Evolutionary conservation across 129 eudicot genomes (phyloP).

Genomic region (Chrysanthemum makinoi): DNA sequence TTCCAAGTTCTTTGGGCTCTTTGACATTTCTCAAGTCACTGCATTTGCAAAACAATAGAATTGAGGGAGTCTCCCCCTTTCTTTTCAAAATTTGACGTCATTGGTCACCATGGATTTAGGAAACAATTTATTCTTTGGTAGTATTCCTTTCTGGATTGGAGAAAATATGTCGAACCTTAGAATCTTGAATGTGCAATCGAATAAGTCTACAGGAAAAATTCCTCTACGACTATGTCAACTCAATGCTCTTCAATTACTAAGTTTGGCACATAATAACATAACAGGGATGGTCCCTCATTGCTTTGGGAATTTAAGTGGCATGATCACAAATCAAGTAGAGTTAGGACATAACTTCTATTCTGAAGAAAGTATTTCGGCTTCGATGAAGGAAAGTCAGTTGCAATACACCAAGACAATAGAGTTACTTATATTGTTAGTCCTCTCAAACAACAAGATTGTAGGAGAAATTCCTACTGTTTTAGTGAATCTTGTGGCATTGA

Average conservation of each 20-base stretch:
- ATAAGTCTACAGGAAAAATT: slow-evolving; percentile 3
- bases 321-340: background rate
- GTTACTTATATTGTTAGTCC: background rate
- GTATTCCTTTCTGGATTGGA: slow-evolving; percentile 6
- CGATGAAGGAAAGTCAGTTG: background rate
- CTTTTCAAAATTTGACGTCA: background rate
- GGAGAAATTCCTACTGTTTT: slow-evolving; percentile 1
- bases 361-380: slow-evolving; percentile 4
- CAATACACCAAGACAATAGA: background rate
- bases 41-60: background rate
- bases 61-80: background rate
- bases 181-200: background rate
- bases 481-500: slow-evolving; percentile 1
- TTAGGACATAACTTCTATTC: background rate
- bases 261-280: slow-evolving; percentile 7
- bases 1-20: slow-evolving; percentile 6
- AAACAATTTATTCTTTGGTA: background rate
- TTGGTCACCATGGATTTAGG: slow-evolving; percentile 19
- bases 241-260: background rate
- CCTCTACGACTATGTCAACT: slow-evolving; percentile 16
- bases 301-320: slow-evolving; percentile 4
- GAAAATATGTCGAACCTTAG: background rate
- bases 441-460: background rate
- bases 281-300: slow-evolving; percentile 5
- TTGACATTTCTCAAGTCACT: background rate